phyloP scores from a whole-genome alignment of 805 yeast genomes.

The Saccharomycopsis sp. region DNA sequence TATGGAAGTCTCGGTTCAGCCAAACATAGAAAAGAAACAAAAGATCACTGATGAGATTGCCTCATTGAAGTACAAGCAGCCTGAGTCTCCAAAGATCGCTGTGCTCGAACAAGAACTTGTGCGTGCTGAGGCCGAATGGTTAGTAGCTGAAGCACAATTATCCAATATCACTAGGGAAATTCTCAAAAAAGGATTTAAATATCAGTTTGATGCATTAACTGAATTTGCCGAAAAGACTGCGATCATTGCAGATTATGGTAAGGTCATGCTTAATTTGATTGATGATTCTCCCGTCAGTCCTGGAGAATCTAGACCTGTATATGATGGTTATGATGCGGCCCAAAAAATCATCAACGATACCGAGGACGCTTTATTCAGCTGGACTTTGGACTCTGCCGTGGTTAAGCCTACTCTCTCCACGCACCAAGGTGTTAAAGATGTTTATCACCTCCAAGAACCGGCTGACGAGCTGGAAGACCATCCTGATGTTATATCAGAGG shows the following conservation, averaged over 20 bases:
- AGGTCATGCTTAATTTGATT: constrained; percentile 89
- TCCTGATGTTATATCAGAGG: constrained; percentile 36
- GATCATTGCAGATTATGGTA: constrained; percentile 97
- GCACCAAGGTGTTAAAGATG: constrained; percentile 67
- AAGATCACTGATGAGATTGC: constrained; percentile 97
- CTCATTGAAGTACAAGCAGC: constrained; percentile 95
- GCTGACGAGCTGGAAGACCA: constrained; percentile 28
- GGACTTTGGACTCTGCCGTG: constrained; percentile 95
- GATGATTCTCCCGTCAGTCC: constrained; percentile 98
- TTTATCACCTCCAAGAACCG: constrained; percentile 42
- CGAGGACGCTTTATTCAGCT: constrained; percentile 88
- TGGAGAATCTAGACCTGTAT: constrained; percentile 97
- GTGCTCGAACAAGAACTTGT: constrained; percentile 44
- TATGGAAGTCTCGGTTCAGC: constrained; percentile 97
- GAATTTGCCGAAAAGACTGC: constrained; percentile 96
- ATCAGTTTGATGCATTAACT: constrained; percentile 92
- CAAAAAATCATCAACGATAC: constrained; percentile 97
- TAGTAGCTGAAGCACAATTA: constrained; percentile 98
- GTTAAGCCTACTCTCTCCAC: constrained; percentile 90
- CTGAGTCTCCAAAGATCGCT: constrained; percentile 45
- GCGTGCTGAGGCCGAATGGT: constrained; percentile 97
- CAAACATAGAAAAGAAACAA: constrained; percentile 96
- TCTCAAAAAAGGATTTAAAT: constrained; percentile 93
- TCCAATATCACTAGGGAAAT: constrained; percentile 97
- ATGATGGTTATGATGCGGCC: constrained; percentile 97